phyloP scores from a whole-genome alignment of 352 stramenopile genomes.

The Pythium periplocum region DNA sequence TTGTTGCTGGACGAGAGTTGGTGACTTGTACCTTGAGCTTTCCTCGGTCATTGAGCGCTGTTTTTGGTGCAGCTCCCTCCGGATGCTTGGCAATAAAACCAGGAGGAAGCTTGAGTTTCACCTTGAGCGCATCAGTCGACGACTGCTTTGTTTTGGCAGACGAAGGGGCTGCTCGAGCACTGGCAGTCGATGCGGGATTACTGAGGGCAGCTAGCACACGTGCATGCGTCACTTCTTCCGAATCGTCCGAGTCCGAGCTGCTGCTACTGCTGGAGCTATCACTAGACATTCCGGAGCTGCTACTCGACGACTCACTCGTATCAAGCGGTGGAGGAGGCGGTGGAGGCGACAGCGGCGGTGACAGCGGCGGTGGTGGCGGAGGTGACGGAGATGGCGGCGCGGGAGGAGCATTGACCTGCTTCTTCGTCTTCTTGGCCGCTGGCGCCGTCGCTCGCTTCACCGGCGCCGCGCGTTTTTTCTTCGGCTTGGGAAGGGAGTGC shows the following conservation, averaged over 20 bases:
- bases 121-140: slow-evolving; percentile 12
- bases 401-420: slow-evolving; percentile 2
- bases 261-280: slow-evolving; percentile 21
- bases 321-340: slow-evolving; percentile 13
- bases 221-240: slow-evolving; percentile 8
- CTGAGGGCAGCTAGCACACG: slow-evolving; percentile 2
- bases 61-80: slow-evolving; percentile 11
- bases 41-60: slow-evolving; percentile 13
- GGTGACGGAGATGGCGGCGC: slow-evolving; percentile 2
- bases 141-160: slow-evolving; percentile 15
- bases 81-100: slow-evolving; percentile 23
- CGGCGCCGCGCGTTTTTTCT: slow-evolving; percentile 21
- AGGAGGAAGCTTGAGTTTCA: slow-evolving; percentile 21
- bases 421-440: slow-evolving; percentile 11
- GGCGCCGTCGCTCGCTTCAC: slow-evolving; percentile 10
- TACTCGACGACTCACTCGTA: slow-evolving; percentile 17
- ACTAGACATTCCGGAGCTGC: slow-evolving; percentile 17
- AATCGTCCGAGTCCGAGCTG: slow-evolving; percentile 22
- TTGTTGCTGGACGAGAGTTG: slow-evolving; percentile 30
- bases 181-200: slow-evolving; percentile 4
- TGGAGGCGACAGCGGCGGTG: slow-evolving; percentile 4
- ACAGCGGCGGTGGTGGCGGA: slow-evolving; percentile 11
- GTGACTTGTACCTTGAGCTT: slow-evolving; percentile 42
- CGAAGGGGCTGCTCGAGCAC: slow-evolving; percentile 17
- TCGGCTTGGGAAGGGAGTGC: slow-evolving; percentile 4